Evolutionary conservation across 371 early-diverging fungal species (phyloP).

Genomic region (Mortierella sp.): DNA sequence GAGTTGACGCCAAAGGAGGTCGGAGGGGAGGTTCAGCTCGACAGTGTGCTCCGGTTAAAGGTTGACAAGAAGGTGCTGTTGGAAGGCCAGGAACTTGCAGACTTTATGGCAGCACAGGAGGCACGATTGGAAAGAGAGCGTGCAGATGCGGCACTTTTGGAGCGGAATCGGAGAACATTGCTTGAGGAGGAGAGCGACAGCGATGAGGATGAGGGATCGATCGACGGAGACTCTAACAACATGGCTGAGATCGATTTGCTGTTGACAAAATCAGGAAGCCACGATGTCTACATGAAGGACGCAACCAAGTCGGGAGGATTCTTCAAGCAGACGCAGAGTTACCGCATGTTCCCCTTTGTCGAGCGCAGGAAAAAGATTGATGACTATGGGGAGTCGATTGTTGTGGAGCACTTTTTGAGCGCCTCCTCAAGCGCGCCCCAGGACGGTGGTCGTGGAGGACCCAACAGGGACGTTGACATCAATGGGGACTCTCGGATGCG

Average conservation of each 20-base stretch:
- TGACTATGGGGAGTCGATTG: conserved; percentile 96
- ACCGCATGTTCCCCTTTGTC: conserved; percentile 90
- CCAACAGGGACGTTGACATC: conserved; percentile 52
- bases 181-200: conserved; percentile 82
- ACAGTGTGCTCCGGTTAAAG: conserved; percentile 33
- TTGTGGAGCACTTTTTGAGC: conserved; percentile 77
- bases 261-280: conserved; percentile 65
- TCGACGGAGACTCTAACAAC: conserved; percentile 35
- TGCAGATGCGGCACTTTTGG: conserved; percentile 79
- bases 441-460: conserved; percentile 54
- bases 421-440: conserved; percentile 59
- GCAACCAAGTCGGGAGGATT: conserved; percentile 76
- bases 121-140: conserved; percentile 79
- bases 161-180: conserved; percentile 71
- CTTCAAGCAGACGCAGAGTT: conserved; percentile 86
- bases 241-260: conserved; percentile 62
- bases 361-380: conserved; percentile 88
- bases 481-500: conserved; percentile 48
- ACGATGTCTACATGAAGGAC: conserved; percentile 88
- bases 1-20: conserved; percentile 37
- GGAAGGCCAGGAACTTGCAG: conserved; percentile 89
- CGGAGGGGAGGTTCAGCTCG: conserved; percentile 41
- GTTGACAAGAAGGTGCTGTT: conserved; percentile 78
- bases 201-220: conserved; percentile 64
- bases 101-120: conserved; percentile 72